phyloP scores from a whole-genome alignment of 2,329 filamentous ascomycete species.

The Fusarium tupiense region DNA sequence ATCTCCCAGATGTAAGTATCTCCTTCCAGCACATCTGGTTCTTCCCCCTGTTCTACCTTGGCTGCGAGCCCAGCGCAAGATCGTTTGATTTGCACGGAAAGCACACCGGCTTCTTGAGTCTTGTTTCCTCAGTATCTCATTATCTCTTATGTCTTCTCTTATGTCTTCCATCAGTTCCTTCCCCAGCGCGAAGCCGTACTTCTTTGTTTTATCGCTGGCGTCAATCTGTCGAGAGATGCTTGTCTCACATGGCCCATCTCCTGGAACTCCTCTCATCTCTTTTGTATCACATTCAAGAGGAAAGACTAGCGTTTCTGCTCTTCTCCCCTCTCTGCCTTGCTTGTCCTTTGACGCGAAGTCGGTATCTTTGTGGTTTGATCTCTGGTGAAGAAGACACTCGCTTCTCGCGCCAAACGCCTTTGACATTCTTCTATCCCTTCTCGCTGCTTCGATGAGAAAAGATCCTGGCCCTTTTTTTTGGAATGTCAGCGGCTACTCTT shows the following conservation, averaged over 20 bases:
- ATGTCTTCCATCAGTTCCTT: background rate
- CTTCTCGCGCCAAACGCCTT: background rate
- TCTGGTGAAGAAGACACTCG: background rate
- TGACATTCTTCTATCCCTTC: background rate
- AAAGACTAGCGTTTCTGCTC: background rate
- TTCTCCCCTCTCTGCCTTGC: background rate
- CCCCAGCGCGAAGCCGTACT: background rate
- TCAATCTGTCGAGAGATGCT: background rate
- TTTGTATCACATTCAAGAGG: background rate
- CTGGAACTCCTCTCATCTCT: background rate
- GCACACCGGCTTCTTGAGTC: background rate
- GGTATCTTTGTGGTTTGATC: background rate
- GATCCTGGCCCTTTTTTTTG: no score
- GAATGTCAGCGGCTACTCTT: background rate
- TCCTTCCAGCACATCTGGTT: background rate
- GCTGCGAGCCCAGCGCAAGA: background rate
- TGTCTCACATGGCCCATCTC: background rate
- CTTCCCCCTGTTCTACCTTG: background rate
- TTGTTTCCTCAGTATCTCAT: background rate
- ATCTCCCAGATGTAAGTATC: constrained; percentile 11
- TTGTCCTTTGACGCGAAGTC: background rate
- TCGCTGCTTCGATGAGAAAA: background rate
- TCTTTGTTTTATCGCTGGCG: background rate
- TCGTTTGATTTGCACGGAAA: background rate
- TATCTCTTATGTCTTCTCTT: background rate